Base-by-base conservation (phyloP, 2,329 filamentous ascomycete species). In the Paraphaeosphaeria sporulosa region DNA sequence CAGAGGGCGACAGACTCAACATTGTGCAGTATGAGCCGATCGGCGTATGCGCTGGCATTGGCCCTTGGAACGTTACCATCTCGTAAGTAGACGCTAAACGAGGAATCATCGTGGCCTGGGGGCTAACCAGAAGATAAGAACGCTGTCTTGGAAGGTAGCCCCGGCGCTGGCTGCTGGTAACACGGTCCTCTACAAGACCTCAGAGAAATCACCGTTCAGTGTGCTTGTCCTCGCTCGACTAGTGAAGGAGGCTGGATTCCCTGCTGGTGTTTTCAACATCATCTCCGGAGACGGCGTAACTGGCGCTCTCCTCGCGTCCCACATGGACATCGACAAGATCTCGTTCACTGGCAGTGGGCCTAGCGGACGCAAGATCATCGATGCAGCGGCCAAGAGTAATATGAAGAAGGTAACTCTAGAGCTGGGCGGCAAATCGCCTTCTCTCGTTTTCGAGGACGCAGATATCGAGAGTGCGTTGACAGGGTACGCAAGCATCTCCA, bases 361-460 rank as follows among this genome's bases (percentile, higher is more conserved):
- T 2, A 72, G 74, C 7, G 79, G 79, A 15, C 69, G 73, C 34
- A 73, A 73, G 49, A 71, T 81, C 17, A 69, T 75, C 48, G 76
- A 78, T 36, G 69, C 68, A 27, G 68, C 69, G 8, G 66, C 63
- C 36, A 71, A 66, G 60, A 72, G 68, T 43, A 73, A 73, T 44
- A 60, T 71, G 58, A 75, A 75, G 59, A 79, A 78, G 54, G 78
- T 83, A 21, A 81, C 81, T 4, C 75, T 84, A 1, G 82, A 83
- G 65, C 71, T 82, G 12, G 82, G 82, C 47, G 81, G 82, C 55
- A 83, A 84, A 68, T 76, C 73, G 8, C 81, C 82, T 17, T 76
- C 77, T 21, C 75, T 83, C 17, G 76, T 84, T 43, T 83, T 83
- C 65, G 74, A 78, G 43, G 81, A 84, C 63, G 82, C 80, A 64